These are phyloP conservation scores for Exsudoporus frostii DNA, from an alignment of 768 basidiomycete genomes.

Conservation along the genomic window DNA sequence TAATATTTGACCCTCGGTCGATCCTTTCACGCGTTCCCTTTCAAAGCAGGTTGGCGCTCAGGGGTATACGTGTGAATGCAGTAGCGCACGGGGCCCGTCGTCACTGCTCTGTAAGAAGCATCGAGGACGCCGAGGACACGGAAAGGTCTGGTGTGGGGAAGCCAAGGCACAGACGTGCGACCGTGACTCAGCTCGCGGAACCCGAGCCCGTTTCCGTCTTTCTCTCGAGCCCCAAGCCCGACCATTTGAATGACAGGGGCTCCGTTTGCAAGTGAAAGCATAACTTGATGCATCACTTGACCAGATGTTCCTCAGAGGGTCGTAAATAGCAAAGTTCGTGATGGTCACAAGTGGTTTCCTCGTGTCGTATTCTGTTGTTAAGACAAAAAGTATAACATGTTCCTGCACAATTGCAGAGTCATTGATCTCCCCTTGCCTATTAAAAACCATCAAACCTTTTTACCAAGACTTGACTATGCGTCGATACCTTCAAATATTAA, in stretches of 20 bases:
- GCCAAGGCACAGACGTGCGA: constrained; percentile 48
- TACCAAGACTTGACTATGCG: not conserved
- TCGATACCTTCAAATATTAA: not conserved
- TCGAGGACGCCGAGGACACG: constrained; percentile 55
- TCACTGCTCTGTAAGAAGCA: constrained; percentile 57
- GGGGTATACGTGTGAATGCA: constrained; percentile 55
- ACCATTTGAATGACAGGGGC: constrained; percentile 37
- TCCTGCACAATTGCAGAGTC: not conserved
- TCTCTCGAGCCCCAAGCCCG: constrained; percentile 44
- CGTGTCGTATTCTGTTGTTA: not conserved
- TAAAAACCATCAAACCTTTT: constrained; percentile 7
- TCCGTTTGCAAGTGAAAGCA: constrained; percentile 32
- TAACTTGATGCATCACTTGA: not conserved
- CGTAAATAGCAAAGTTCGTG: constrained; percentile 9
- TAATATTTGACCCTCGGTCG: constrained; percentile 26
- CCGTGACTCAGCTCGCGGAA: constrained; percentile 45
- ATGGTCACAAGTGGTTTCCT: not conserved
- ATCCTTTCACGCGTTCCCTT: constrained; percentile 55
- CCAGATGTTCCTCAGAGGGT: constrained; percentile 1
- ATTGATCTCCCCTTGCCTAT: constrained; percentile 4
- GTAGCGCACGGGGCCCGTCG: constrained; percentile 51
- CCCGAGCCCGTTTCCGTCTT: constrained; percentile 53
- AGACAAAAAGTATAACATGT: constrained; percentile 2
- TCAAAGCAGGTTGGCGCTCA: constrained; percentile 49
- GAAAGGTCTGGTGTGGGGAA: constrained; percentile 48